Conservation (phyloP, 768 basidiomycete genomes). For the Tulasnella sp. region DNA sequence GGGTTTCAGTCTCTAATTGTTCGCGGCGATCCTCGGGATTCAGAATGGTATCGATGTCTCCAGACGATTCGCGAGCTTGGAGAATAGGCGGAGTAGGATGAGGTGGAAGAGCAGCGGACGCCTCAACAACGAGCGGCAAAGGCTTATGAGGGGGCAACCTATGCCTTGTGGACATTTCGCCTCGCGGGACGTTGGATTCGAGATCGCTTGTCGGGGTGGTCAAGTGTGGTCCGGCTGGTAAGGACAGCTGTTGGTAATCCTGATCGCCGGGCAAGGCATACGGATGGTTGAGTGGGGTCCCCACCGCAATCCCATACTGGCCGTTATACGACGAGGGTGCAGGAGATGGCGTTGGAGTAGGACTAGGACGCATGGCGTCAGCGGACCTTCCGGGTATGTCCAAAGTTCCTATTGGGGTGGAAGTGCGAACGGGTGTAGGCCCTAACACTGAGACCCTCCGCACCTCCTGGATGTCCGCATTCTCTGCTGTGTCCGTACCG, state of each 20-base stretch:
- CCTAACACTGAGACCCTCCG: too few relatives aligned
- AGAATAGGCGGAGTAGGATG: neutral
- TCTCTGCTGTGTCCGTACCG: too few relatives aligned
- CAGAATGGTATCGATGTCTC: neutral
- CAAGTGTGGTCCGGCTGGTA: constrained; percentile 8
- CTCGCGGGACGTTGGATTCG: neutral
- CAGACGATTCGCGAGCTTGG: neutral
- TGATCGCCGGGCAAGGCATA: neutral
- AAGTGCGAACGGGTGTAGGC: too few relatives aligned
- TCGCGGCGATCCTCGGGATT: neutral
- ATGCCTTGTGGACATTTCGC: constrained; percentile 9
- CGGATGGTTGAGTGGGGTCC: constrained; percentile 12
- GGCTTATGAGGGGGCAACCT: constrained; percentile 13
- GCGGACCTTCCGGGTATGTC: too few relatives aligned
- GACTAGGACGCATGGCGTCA: neutral
- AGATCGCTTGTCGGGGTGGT: constrained; percentile 1
- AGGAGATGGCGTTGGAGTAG: constrained; percentile 6
- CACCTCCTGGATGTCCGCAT: too few relatives aligned
- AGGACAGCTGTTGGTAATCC: neutral
- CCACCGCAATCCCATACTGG: constrained; percentile 10
- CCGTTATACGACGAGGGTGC: constrained; percentile 2
- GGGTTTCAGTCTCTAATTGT: neutral
- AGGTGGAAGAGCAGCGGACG: neutral
- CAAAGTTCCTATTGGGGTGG: too few relatives aligned
- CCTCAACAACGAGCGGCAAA: neutral